Percentiles rank a stretch among this genome's conserved stretches.
Evolutionary conservation across 2,329 filamentous ascomycete species (phyloP).

Genomic region (Colletotrichum endophyticum): DNA sequence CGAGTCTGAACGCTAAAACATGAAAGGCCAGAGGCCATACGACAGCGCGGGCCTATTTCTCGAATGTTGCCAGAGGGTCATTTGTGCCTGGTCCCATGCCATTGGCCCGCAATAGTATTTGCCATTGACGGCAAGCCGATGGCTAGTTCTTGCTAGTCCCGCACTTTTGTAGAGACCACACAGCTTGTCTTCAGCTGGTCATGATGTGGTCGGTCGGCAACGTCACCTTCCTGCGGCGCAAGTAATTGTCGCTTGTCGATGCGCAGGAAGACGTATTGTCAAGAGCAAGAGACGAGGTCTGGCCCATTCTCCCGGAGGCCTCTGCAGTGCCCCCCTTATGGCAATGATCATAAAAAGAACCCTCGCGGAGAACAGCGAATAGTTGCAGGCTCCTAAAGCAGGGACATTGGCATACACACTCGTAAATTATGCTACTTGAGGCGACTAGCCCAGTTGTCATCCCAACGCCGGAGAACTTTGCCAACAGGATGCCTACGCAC

Average conservation of each 20-base stretch:
- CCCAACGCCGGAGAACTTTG: background rate
- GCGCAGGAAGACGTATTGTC: background rate
- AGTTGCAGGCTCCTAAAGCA: background rate
- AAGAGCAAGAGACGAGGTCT: background rate
- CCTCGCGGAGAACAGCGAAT: background rate
- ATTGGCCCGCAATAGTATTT: background rate
- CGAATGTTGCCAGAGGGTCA: background rate
- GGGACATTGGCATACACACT: background rate
- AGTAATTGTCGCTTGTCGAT: background rate
- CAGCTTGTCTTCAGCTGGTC: background rate
- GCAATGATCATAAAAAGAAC: background rate
- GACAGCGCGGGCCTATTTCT: background rate
- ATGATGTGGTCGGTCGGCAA: background rate
- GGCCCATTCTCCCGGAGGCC: background rate
- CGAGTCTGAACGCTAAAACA: background rate
- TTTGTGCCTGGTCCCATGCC: background rate
- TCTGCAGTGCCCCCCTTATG: background rate
- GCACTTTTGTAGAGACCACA: background rate
- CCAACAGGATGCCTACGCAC: background rate
- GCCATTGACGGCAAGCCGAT: background rate
- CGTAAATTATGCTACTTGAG: background rate
- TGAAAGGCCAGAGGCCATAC: background rate
- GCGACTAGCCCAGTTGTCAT: background rate
- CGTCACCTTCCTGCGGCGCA: too few species aligned
- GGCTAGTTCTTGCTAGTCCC: background rate